phyloP scores from a whole-genome alignment of 2,329 filamentous ascomycete genomes.

The Aspergillus candidus region DNA sequence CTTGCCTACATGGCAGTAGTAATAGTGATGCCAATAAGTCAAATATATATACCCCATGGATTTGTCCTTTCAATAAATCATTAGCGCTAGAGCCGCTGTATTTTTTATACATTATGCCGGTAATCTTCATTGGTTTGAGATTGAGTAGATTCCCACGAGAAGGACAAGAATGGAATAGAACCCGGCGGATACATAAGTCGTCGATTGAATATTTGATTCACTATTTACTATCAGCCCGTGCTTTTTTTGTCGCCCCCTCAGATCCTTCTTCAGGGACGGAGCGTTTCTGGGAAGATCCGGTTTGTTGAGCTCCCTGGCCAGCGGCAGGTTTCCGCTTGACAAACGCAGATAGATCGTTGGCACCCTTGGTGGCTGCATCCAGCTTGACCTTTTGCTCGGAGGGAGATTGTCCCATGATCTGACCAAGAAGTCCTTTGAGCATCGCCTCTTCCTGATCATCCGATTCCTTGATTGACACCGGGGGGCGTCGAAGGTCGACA shows the following conservation, averaged over 20 bases:
- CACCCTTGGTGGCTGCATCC: constrained; percentile 49
- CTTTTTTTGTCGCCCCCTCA: constrained; percentile 22
- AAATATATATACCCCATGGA: too few relatives aligned
- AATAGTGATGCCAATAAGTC: too few relatives aligned
- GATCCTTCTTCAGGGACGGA: constrained; percentile 18
- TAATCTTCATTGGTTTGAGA: too few relatives aligned
- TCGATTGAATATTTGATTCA: neutral
- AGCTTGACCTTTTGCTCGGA: constrained; percentile 49
- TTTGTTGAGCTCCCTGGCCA: constrained; percentile 9
- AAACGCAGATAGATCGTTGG: constrained; percentile 55
- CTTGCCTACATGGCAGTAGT: too few relatives aligned
- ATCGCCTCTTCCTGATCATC: constrained; percentile 35
- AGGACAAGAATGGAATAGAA: too few relatives aligned
- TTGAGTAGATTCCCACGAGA: too few relatives aligned
- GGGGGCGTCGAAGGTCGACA: constrained; percentile 52
- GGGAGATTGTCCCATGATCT: constrained; percentile 51
- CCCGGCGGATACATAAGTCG: too few relatives aligned
- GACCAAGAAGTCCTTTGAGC: constrained; percentile 53
- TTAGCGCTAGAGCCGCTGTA: too few relatives aligned
- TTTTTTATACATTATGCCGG: too few relatives aligned
- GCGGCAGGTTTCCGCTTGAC: constrained; percentile 49
- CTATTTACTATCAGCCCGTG: constrained; percentile 14
- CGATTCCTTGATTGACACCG: constrained; percentile 41
- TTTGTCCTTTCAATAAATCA: too few relatives aligned
- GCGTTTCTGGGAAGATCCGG: constrained; percentile 22